These are phyloP conservation scores for Zygosaccharomyces pseudobailii DNA, from an alignment of 1,139 yeast species.

Conservation along the genomic window DNA sequence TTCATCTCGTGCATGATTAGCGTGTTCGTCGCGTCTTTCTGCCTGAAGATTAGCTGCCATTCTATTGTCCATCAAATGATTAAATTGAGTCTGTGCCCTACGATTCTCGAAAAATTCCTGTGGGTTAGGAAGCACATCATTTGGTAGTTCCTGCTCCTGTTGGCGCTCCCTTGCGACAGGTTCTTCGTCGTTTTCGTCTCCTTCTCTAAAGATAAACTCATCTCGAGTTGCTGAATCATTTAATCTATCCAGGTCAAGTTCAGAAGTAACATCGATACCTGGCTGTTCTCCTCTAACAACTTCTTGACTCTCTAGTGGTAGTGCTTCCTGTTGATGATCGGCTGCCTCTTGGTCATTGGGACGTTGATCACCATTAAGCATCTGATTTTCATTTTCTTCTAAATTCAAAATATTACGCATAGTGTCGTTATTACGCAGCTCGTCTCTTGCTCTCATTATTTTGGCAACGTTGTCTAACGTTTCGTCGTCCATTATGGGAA, in stretches of 20 bases:
- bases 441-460: conserved; percentile 25
- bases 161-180: conserved; percentile 9
- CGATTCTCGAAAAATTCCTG: conserved; percentile 14
- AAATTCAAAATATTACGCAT: conserved; percentile 3
- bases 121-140: conserved; percentile 9
- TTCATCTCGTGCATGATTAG: conserved; percentile 6
- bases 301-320: conserved; percentile 8
- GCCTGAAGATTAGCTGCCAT: conserved; percentile 10
- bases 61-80: conserved; percentile 18
- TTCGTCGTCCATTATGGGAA: conserved; percentile 31
- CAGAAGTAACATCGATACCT: conserved; percentile 6
- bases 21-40: conserved; percentile 1
- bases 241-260: not conserved
- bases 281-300: conserved; percentile 13
- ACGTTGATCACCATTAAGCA: conserved; percentile 18
- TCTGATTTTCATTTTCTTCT: conserved; percentile 13
- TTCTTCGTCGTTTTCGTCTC: conserved; percentile 10
- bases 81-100: conserved; percentile 21
- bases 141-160: conserved; percentile 7
- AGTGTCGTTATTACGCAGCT: conserved; percentile 11
- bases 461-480: conserved; percentile 28
- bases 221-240: not conserved
- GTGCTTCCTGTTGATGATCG: not conserved
- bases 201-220: conserved; percentile 14
- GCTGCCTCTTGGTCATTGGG: conserved; percentile 1